A percentile compares a stretch with the other conserved stretches of the same genome.
These are phyloP conservation scores for Coniosporium tulheliwenetii DNA, from an alignment of 2,329 filamentous ascomycete genomes.

Conservation along the genomic window DNA sequence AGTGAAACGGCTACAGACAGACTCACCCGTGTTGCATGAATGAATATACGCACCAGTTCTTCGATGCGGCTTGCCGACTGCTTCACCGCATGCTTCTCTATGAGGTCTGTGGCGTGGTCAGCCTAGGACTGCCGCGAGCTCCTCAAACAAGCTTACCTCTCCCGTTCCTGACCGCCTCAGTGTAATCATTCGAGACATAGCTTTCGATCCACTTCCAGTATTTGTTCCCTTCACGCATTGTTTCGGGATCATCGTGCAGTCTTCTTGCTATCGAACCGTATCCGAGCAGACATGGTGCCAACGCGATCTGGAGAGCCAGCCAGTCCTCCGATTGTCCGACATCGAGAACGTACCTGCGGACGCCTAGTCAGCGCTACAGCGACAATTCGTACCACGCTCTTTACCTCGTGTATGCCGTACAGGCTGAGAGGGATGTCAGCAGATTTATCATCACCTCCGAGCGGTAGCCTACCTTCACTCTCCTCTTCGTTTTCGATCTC, in stretches of 20 bases:
- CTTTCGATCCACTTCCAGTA: conserved; percentile 91
- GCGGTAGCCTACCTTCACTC: conserved; percentile 42
- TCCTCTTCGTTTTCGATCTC: conserved; percentile 64
- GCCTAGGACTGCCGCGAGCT: not conserved
- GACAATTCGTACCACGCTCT: too few species aligned
- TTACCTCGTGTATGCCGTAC: conserved; percentile 56
- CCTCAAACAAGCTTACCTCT: conserved; percentile 35
- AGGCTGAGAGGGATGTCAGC: conserved; percentile 34
- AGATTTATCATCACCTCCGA: too few species aligned
- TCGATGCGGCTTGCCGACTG: conserved; percentile 65
- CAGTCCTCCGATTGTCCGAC: conserved; percentile 78
- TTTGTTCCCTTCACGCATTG: conserved; percentile 45
- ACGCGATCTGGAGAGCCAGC: conserved; percentile 69
- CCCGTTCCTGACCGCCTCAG: conserved; percentile 53
- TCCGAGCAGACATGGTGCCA: conserved; percentile 80
- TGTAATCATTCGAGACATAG: conserved; percentile 70
- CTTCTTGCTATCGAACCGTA: conserved; percentile 67
- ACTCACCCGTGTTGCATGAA: conserved; percentile 67
- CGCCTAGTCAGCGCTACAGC: conserved; percentile 1
- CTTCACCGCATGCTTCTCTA: conserved; percentile 59
- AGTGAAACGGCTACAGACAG: not conserved
- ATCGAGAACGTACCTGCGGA: conserved; percentile 62
- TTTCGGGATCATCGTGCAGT: conserved; percentile 47
- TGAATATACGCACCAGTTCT: conserved; percentile 69
- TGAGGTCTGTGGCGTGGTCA: conserved; percentile 35